A percentile compares a stretch with the other conserved stretches of the same genome.
Evolutionary conservation across 495 filamentous ascomycete genomes (phyloP).

Genomic region (Bacidia rubella): DNA sequence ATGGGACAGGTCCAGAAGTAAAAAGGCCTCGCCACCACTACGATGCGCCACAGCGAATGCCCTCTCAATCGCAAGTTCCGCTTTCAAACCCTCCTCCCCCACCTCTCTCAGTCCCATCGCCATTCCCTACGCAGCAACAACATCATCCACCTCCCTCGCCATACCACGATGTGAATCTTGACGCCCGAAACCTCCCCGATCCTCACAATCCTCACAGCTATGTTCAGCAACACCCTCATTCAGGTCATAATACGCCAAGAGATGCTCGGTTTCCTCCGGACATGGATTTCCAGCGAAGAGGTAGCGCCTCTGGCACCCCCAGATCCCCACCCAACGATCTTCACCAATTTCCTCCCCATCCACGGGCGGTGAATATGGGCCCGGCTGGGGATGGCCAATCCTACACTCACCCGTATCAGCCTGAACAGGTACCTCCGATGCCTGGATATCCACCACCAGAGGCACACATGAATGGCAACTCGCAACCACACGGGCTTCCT

Average conservation of each 20-base stretch:
- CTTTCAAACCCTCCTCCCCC: constrained; percentile 2
- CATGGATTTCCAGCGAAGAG: constrained; percentile 15
- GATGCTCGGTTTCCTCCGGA: constrained; percentile 17
- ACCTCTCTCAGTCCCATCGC: constrained; percentile 3
- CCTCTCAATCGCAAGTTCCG: constrained; percentile 6
- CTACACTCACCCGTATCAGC: constrained; percentile 15
- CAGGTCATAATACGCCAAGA: constrained; percentile 19
- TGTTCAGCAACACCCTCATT: constrained; percentile 15
- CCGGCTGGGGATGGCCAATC: constrained; percentile 14
- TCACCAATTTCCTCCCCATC: constrained; percentile 11
- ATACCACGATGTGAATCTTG: constrained; percentile 14
- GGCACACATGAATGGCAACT: constrained; percentile 13
- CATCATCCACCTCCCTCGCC: constrained; percentile 15
- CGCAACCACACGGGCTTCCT: constrained; percentile 14
- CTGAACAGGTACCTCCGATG: constrained; percentile 8
- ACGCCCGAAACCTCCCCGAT: constrained; percentile 16
- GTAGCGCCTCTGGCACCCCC: constrained; percentile 15
- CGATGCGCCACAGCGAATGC: constrained; percentile 16
- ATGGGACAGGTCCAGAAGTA: constrained; percentile 16
- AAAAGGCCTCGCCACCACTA: constrained; percentile 19
- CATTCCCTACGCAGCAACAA: constrained; percentile 1
- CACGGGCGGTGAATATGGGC: constrained; percentile 14
- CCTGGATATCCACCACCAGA: constrained; percentile 14
- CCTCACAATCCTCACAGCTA: constrained; percentile 18
- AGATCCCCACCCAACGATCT: constrained; percentile 15